Base-by-base conservation (phyloP, 306 rosid species). In the Lagenaria siceraria region DNA sequence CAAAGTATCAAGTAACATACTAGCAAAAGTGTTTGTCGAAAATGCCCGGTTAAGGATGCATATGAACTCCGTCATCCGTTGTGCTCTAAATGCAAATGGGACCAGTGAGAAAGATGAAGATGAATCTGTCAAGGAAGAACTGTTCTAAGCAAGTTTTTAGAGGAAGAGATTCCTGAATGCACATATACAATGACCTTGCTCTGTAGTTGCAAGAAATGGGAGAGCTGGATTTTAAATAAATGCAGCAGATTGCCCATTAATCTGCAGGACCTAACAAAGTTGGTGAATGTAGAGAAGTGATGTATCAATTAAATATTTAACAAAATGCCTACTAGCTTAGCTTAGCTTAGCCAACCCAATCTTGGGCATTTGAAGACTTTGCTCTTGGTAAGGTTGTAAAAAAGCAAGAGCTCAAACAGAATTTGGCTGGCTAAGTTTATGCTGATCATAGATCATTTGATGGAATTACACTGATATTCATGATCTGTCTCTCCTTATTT, bases 31-130 rank as follows among this genome's bases (percentile, higher is more conserved):
- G 70, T 86, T 95, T 24, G 92, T 95, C 22, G 99, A 95, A 81
- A 95, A 88, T 53, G 97, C 97, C 29, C 85, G 84, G 78, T 85
- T 95, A 82, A 88, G 97, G 90, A 88, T 81, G 84, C 96, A 89
- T 84, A 82, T 92, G 40, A 95, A 95, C 81, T 81, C 92, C 1
- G 92, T 89, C 77, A 84, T 92, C 77, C 97, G 93, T 4, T 83
- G 89, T 69, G 89, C 96, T 81, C 81, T 95, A 54, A 87, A 81
- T 74, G 80, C 88, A 29, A 74, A 80, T 79, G 77, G 75, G 35
- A 87, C 75, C 74, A 77, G 84, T 14, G 92, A 86, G 68, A 81
- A 65, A 40, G 88, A 65, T 0, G 85, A 77, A 0, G 85, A 87
- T 10, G 93, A 81, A 21, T 83, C 21, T 91, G 84, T 76, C 60